Percentiles rank a stretch among this genome's conserved stretches.
Evolutionary conservation across 2,329 filamentous ascomycete species (phyloP).

Genomic region (Xylaria polymorpha): DNA sequence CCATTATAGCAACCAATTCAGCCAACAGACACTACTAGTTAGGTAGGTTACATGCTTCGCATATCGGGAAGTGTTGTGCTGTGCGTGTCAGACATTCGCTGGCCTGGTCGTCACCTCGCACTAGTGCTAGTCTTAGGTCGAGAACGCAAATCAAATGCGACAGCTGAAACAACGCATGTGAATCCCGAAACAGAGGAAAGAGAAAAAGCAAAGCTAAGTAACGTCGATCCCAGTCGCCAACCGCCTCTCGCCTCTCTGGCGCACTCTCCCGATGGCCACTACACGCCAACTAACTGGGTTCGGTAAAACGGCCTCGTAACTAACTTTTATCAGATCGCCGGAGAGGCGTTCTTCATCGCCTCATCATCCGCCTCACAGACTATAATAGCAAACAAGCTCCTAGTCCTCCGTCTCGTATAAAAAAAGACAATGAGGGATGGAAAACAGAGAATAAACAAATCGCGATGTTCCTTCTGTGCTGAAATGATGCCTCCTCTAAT

Average conservation of each 20-base stretch:
- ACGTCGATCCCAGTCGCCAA: slow-evolving; percentile 31
- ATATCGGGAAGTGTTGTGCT: slow-evolving; percentile 3
- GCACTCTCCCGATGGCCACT: slow-evolving; percentile 11
- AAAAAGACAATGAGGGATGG: neutral
- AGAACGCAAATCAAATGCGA: slow-evolving; percentile 26
- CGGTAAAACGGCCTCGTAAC: slow-evolving; percentile 16
- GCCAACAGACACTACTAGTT: slow-evolving; percentile 3
- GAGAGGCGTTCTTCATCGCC: neutral
- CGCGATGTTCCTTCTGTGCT: neutral
- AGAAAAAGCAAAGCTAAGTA: slow-evolving; percentile 28
- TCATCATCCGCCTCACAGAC: neutral
- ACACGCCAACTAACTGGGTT: neutral
- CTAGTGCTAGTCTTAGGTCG: slow-evolving; percentile 17
- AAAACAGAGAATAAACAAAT: too few relatives aligned
- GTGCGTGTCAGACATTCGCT: slow-evolving; percentile 17
- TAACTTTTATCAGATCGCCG: neutral
- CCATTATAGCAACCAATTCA: slow-evolving; percentile 8
- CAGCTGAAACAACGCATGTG: slow-evolving; percentile 32
- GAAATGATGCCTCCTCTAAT: neutral
- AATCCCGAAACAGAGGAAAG: slow-evolving; percentile 31
- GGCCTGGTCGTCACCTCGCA: neutral
- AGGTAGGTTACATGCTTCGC: neutral
- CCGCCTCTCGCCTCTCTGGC: slow-evolving; percentile 15
- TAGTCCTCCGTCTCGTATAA: neutral
- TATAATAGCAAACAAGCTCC: neutral